These are phyloP conservation scores for Rhodamnia rubescens DNA, from an alignment of 345 rosid genomes.

Conservation along the genomic window DNA sequence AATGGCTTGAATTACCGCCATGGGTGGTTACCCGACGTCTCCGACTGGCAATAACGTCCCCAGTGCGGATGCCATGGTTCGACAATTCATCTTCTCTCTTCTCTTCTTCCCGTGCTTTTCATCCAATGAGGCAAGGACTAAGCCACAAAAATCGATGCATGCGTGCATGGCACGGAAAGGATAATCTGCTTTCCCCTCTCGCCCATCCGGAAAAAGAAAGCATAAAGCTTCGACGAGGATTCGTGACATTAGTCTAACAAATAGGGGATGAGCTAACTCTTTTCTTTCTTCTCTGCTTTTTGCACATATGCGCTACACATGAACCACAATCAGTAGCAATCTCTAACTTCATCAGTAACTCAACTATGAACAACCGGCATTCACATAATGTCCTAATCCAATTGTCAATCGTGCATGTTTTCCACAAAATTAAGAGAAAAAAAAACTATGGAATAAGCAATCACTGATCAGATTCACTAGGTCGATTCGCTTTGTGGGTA, in stretches of 20 bases:
- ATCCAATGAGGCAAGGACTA: background rate
- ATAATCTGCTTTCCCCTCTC: background rate
- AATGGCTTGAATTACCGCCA: too few relatives aligned
- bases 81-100: background rate
- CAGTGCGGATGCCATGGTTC: background rate
- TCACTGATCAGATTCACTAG: background rate
- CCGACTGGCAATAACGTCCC: background rate
- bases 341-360: background rate
- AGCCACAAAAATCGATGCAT: background rate
- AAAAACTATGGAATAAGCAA: background rate
- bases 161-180: background rate
- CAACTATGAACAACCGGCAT: background rate
- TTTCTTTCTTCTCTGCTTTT: background rate
- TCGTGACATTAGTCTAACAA: background rate
- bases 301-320: background rate
- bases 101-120: background rate
- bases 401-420: background rate
- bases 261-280: background rate
- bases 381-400: background rate
- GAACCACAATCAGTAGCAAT: background rate
- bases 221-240: background rate
- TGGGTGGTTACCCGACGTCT: background rate
- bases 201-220: background rate
- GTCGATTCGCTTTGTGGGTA: background rate
- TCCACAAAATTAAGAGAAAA: background rate